A percentile compares a stretch with the other conserved stretches of the same genome.
These are phyloP conservation scores for Tillandsia leiboldiana DNA, from an alignment of 176 grass and related monocot genomes.

Conservation along the genomic window DNA sequence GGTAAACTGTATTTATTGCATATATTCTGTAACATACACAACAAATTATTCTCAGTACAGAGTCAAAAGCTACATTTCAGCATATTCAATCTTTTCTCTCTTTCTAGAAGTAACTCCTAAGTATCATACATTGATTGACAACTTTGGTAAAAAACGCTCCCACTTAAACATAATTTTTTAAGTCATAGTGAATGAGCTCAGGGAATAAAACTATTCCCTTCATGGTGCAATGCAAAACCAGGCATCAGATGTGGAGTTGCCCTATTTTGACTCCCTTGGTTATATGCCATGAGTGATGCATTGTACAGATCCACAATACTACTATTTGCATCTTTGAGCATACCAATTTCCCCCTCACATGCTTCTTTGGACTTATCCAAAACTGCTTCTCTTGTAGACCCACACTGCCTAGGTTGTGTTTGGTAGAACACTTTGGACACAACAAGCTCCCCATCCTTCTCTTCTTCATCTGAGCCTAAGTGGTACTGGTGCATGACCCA, in stretches of 20 bases:
- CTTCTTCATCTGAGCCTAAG: slow-evolving; percentile 71
- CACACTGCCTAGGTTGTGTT: slow-evolving; percentile 91
- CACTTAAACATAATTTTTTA: neutral
- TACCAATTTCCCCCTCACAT: slow-evolving; percentile 13
- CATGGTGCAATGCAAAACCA: slow-evolving; percentile 77
- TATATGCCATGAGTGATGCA: slow-evolving; percentile 52
- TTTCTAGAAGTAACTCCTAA: too few species aligned
- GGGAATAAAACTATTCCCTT: slow-evolving; percentile 56
- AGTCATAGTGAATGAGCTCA: slow-evolving; percentile 13
- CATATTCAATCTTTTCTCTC: too few species aligned
- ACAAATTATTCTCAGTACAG: too few species aligned
- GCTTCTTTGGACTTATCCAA: slow-evolving; percentile 6
- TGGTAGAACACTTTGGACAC: slow-evolving; percentile 98
- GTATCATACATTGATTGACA: too few species aligned
- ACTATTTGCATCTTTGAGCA: slow-evolving; percentile 24
- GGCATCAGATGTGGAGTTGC: slow-evolving; percentile 48
- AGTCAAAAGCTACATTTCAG: too few species aligned
- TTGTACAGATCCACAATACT: slow-evolving; percentile 57
- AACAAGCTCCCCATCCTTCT: slow-evolving; percentile 90
- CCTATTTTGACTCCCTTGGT: slow-evolving; percentile 47
- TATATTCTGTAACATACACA: too few species aligned
- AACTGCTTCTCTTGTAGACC: slow-evolving; percentile 18
- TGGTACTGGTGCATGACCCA: slow-evolving; percentile 99
- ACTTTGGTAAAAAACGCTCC: too few species aligned
- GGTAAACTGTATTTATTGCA: too few species aligned